A percentile compares a stretch with the other conserved stretches of the same genome.
These are phyloP conservation scores for Neocatenulostroma microsporum DNA, from an alignment of 2,329 filamentous ascomycete genomes.

Conservation along the genomic window DNA sequence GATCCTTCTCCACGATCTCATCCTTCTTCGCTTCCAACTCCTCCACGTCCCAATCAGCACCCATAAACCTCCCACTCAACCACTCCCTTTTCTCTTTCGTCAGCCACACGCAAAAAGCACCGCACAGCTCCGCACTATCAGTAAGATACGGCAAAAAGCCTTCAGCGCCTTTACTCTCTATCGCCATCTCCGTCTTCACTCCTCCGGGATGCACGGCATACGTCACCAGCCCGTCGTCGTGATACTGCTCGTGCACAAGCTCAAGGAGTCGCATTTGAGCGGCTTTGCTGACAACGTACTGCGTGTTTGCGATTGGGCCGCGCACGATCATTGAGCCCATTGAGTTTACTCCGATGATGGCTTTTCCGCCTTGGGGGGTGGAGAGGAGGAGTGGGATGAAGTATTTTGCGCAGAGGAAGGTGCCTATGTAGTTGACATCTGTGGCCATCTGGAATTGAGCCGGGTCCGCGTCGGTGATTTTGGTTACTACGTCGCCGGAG, in stretches of 20 bases:
- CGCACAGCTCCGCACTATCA: constrained; percentile 29
- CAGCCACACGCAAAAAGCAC: constrained; percentile 28
- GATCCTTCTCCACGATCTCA: constrained; percentile 29
- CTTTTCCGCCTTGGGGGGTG: constrained; percentile 16
- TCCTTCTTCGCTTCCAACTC: constrained; percentile 27
- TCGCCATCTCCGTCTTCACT: constrained; percentile 30
- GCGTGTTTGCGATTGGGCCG: constrained; percentile 35
- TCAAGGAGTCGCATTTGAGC: constrained; percentile 34
- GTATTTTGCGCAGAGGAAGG: constrained; percentile 23
- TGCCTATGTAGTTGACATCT: constrained; percentile 25
- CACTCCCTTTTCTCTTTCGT: constrained; percentile 27
- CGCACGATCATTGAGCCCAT: constrained; percentile 26
- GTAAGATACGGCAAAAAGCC: constrained; percentile 27
- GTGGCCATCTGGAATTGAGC: constrained; percentile 16
- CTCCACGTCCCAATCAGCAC: constrained; percentile 32
- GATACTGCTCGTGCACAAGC: constrained; percentile 32
- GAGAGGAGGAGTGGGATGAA: constrained; percentile 19
- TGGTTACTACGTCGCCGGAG: constrained; percentile 15
- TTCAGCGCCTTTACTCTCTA: too few relatives aligned
- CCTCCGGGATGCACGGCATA: constrained; percentile 33
- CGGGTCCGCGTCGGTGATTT: constrained; percentile 18
- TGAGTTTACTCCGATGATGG: constrained; percentile 31
- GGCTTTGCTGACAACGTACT: constrained; percentile 33
- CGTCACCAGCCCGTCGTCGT: constrained; percentile 20
- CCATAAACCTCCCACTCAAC: constrained; percentile 32